Conservation (phyloP, 1,284 basidiomycete species). For the Ustilago loliicola region DNA sequence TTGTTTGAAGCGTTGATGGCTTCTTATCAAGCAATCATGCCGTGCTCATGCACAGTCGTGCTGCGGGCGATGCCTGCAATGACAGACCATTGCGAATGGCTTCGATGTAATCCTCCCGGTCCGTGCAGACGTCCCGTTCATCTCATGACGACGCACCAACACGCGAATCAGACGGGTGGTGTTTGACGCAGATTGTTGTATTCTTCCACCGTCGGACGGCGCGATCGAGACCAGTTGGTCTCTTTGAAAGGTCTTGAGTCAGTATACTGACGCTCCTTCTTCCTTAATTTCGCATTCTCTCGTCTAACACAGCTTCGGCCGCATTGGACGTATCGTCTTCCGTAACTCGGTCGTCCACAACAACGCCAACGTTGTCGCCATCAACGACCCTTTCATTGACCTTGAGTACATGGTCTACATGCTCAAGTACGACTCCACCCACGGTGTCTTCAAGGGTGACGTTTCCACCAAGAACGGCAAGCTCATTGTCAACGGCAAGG, state of each 20-base stretch:
- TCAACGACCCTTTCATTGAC: slow-evolving; percentile 86
- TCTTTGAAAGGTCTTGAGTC: neutral
- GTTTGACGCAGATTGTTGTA: neutral
- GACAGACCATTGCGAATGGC: too few relatives aligned
- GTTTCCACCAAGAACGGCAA: slow-evolving; percentile 89
- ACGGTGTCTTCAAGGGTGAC: slow-evolving; percentile 92
- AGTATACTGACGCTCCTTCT: slow-evolving; percentile 4
- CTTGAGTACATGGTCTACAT: slow-evolving; percentile 82
- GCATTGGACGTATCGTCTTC: slow-evolving; percentile 80
- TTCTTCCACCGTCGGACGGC: neutral
- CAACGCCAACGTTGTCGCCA: slow-evolving; percentile 64
- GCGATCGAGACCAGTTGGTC: neutral
- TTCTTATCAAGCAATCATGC: neutral
- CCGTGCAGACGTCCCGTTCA: neutral
- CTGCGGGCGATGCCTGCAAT: slow-evolving; percentile 1
- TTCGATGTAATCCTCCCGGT: too few relatives aligned
- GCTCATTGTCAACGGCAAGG: slow-evolving; percentile 86
- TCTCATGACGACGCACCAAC: neutral
- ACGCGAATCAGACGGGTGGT: neutral
- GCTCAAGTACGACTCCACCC: slow-evolving; percentile 99
- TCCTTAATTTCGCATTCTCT: neutral
- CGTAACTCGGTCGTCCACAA: slow-evolving; percentile 77
- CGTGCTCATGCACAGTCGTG: neutral
- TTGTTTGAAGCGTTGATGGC: neutral
- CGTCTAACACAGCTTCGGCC: slow-evolving; percentile 60